A percentile compares a stretch with the other conserved stretches of the same genome.
Evolutionary conservation across 192 early-diverging fungal species (phyloP).

Genomic region (Coemansia sp.): DNA sequence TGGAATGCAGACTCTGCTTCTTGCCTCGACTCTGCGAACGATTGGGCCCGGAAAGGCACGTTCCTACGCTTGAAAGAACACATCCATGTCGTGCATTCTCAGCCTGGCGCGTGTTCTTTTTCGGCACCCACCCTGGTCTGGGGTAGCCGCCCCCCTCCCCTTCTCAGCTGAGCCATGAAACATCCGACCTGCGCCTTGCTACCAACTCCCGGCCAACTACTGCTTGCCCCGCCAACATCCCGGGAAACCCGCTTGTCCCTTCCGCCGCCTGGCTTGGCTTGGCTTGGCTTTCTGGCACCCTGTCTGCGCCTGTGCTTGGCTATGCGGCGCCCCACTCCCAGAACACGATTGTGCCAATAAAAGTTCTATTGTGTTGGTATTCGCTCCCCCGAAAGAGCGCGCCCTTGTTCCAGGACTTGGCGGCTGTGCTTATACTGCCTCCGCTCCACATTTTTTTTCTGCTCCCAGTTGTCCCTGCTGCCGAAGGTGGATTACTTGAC

Average conservation of each 20-base stretch:
- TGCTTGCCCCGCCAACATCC: neutral
- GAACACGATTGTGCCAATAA: neutral
- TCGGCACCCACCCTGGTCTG: conserved; percentile 2
- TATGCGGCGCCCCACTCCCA: neutral
- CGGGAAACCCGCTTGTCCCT: neutral
- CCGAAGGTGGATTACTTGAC: conserved; percentile 1
- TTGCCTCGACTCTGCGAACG: neutral
- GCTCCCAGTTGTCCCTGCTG: neutral
- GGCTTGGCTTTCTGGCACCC: neutral
- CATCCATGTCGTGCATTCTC: neutral
- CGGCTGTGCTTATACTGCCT: neutral
- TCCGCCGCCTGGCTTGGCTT: neutral
- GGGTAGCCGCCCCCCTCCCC: neutral
- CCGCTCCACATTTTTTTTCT: neutral
- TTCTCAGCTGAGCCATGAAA: neutral
- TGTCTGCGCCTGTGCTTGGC: too few relatives aligned
- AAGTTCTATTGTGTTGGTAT: neutral
- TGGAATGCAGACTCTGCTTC: too few relatives aligned
- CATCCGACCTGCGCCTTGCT: neutral
- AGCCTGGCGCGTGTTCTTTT: neutral
- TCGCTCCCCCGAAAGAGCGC: neutral
- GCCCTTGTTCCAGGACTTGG: neutral
- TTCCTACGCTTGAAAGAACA: neutral
- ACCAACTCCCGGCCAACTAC: neutral
- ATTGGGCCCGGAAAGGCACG: neutral